Evolutionary conservation across 805 yeast species (phyloP).

Genomic region (Sugiyamaella boreocaroliniensis): DNA sequence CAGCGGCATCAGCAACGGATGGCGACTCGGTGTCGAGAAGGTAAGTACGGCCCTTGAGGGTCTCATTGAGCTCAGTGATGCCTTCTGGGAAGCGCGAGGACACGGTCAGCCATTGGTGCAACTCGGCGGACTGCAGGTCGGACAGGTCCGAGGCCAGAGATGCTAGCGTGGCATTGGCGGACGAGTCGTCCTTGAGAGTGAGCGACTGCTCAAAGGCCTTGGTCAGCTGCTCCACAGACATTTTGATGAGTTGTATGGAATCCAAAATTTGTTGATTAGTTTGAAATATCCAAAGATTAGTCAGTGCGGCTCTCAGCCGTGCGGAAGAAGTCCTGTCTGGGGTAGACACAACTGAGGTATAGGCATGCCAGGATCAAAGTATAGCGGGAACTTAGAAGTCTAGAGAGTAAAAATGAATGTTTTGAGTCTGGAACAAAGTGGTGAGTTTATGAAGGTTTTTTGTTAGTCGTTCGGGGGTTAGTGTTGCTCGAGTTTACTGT

Average conservation of each 20-base stretch:
- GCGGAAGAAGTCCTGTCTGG: no score
- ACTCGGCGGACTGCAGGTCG: conserved; percentile 56
- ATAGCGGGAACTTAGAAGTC: no score
- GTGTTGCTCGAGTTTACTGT: no score
- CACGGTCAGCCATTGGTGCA: conserved; percentile 73
- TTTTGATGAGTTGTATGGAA: neutral
- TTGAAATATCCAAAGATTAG: neutral
- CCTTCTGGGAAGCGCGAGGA: conserved; percentile 54
- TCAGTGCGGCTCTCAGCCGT: neutral
- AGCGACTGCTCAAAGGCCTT: conserved; percentile 25
- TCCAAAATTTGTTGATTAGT: neutral
- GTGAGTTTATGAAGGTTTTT: no score
- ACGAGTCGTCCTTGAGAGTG: conserved; percentile 18
- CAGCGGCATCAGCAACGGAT: conserved; percentile 61
- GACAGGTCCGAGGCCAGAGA: conserved; percentile 22
- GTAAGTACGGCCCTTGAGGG: conserved; percentile 63
- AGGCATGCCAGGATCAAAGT: no score
- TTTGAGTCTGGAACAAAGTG: no score
- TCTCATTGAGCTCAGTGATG: conserved; percentile 54
- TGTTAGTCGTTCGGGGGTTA: no score
- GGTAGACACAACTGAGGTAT: no score
- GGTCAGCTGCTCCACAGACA: conserved; percentile 22
- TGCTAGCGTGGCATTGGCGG: conserved; percentile 17
- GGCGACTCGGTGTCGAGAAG: conserved; percentile 47
- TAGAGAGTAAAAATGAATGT: no score